Conservation (phyloP, 805 yeast species). For the Lachancea thermotolerans region DNA sequence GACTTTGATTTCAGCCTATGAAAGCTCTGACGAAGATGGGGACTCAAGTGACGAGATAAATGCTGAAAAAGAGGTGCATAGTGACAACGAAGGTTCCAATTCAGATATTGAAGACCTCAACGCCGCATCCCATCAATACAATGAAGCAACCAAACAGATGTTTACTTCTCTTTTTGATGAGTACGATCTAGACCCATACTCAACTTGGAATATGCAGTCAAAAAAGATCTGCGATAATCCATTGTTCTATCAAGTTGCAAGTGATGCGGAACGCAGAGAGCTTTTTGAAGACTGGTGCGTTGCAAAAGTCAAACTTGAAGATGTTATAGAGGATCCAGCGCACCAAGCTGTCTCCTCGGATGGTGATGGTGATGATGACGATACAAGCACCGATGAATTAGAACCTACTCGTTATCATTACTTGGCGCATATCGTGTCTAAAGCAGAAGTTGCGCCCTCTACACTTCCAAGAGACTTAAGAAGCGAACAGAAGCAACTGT, state of each 20-base stretch:
- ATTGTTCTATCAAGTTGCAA: slow-evolving; percentile 32
- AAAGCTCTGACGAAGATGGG: slow-evolving; percentile 18
- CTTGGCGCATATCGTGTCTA: slow-evolving; percentile 28
- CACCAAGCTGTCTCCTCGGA: slow-evolving; percentile 8
- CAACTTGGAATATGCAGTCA: slow-evolving; percentile 44
- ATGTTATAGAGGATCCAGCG: neutral
- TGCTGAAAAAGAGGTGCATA: slow-evolving; percentile 11
- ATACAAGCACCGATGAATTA: slow-evolving; percentile 6
- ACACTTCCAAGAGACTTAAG: slow-evolving; percentile 26
- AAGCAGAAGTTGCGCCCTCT: slow-evolving; percentile 14
- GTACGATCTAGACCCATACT: slow-evolving; percentile 36
- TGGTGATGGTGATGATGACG: slow-evolving; percentile 14
- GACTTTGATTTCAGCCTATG: slow-evolving; percentile 16
- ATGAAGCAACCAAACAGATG: neutral
- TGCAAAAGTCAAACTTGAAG: slow-evolving; percentile 16
- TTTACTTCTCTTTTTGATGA: slow-evolving; percentile 35
- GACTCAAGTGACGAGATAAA: slow-evolving; percentile 10
- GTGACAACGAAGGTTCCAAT: neutral
- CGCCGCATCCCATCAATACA: slow-evolving; percentile 7
- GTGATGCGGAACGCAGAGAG: slow-evolving; percentile 32
- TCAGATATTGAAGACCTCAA: slow-evolving; percentile 18
- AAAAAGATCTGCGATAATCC: slow-evolving; percentile 38
- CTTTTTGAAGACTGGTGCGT: slow-evolving; percentile 43
- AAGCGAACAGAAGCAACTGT: slow-evolving; percentile 16
- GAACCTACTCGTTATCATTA: slow-evolving; percentile 30